Base-by-base conservation (phyloP, 768 basidiomycete species). In the Coprinopsis sp. region DNA sequence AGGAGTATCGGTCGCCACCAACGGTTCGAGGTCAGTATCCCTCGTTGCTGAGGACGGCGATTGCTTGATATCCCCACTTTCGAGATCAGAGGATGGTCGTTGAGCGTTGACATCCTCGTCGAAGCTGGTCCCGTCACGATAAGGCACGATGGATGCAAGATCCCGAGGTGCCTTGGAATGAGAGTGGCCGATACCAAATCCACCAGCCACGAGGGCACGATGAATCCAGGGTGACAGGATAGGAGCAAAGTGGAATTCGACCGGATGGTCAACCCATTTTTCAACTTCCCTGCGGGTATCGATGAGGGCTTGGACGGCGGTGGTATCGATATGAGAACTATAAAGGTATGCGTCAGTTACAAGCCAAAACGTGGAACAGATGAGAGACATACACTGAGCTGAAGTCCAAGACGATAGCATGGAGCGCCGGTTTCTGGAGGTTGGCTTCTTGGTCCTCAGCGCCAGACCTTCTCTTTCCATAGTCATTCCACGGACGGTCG, bases 401-500 rank as follows among this genome's bases (percentile, higher is more conserved):
- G 59, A 98, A 91, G 63, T 99, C 96, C 16, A 98, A 71, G 23
- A 99, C 87, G 54, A 99, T 77, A 11, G 95, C 92, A 46, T 82
- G 83, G 37, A 98, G 69, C 18, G 70, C 59, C 0, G 94, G 91
- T 57, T 76, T 81, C 55, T 65, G 67, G 22, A 68, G 58, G 50
- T 87, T 77, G 13, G 65, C 68, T 37, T 56, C 65, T 50, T 72
- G 76, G 31, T 81, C 79, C 21, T 68, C 74, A 0, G 58, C 68
- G 0, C 64, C 65, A 4, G 70, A 68, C 12, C 73, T 71, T 14
- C 73, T 70, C 40, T 88, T 87, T 22, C 91, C 90, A 8, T 89
- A 83, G 56, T 96, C 93, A 60, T 99, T 99, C 95, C 95, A 99
- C 11, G 90, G 78, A 33, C 93, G 80, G 61, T 95, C 91, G 51